Conservation (phyloP, 2,329 filamentous ascomycete genomes). For the Pseudogymnoascus verrucosus region DNA sequence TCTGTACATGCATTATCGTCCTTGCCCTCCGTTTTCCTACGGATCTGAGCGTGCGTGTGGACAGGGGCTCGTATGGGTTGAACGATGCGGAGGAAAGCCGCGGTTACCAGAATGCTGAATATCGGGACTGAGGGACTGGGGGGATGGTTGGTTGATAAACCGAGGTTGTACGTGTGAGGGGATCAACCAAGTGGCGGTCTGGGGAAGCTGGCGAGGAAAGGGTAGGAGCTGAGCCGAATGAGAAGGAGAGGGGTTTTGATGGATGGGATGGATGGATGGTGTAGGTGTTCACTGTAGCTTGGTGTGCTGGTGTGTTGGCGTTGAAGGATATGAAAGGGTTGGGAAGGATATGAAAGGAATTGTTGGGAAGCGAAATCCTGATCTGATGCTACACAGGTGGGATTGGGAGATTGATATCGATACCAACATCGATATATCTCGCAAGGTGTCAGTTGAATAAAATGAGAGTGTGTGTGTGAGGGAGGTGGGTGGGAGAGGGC, state of each 20-base stretch:
- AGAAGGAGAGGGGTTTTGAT: neutral
- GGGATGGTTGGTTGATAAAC: neutral
- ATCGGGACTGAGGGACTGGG: neutral
- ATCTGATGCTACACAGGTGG: neutral
- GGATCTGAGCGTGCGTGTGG: neutral
- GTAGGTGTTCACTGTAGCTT: neutral
- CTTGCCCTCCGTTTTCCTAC: neutral
- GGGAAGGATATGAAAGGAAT: neutral
- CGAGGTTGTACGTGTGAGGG: neutral
- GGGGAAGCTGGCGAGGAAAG: neutral
- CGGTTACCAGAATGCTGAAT: neutral
- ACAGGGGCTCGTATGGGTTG: neutral
- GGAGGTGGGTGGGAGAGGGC: neutral
- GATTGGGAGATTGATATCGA: neutral
- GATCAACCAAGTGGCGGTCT: conserved; percentile 4
- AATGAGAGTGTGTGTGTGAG: neutral
- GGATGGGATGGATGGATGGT: neutral
- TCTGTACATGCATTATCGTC: neutral
- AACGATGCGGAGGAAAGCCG: neutral
- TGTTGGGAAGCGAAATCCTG: neutral
- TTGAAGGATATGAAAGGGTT: neutral
- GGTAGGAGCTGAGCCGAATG: neutral
- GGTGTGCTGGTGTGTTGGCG: neutral
- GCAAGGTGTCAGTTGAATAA: neutral
- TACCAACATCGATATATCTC: neutral